Evolutionary conservation across 2,329 filamentous ascomycete genomes (phyloP), one percentile per base, ranked within the genome.

Genomic region (Stagonosporopsis chrysanthemi): DNA sequence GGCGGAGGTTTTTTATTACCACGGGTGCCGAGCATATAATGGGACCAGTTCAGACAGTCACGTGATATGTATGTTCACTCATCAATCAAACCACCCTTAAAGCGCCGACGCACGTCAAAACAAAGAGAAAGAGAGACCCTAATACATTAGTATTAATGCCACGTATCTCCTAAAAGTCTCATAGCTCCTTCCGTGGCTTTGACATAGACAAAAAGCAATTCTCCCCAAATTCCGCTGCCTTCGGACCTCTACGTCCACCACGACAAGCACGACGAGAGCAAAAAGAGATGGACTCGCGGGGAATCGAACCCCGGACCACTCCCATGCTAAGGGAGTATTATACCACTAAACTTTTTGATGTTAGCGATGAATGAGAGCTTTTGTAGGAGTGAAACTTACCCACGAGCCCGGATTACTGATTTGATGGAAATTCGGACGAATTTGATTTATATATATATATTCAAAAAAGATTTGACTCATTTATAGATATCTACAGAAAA

Each of bases 241-340:
- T n/a, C n/a, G 7, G 24, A 36, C 9, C n/a, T 12, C 36, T 12
- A 11, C 36, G 22, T 4, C n/a, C 8, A 15, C 22, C 38, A 24
- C 38, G 12, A 40, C 22, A 19, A 5, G 11, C n/a, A 19, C 11
- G 15, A 40, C 1, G 1, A 12, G 17, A 40, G 26, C n/a, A 33
- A 47, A 47, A 47, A 36, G 12, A 28, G 4, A 42, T 59, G 56
- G 56, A 59, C 56, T 59, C 22, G 56, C 56, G 17, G 56, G 56
- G 56, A 59, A 59, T 59, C 59, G 52, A 56, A 58, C 56, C 56
- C 60, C 28, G 60, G 60, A 62, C 60, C 60, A 52, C 53, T 62
- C 60, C 56, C 60, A 62, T 31, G 12, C 9, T n/a, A 41, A 23
- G 33, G 33, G 33, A 35, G 33, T 35, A 35, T 35, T 35, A 35